Evolutionary conservation across 1,139 yeast species (phyloP).

Genomic region (Taiozyma onychis): DNA sequence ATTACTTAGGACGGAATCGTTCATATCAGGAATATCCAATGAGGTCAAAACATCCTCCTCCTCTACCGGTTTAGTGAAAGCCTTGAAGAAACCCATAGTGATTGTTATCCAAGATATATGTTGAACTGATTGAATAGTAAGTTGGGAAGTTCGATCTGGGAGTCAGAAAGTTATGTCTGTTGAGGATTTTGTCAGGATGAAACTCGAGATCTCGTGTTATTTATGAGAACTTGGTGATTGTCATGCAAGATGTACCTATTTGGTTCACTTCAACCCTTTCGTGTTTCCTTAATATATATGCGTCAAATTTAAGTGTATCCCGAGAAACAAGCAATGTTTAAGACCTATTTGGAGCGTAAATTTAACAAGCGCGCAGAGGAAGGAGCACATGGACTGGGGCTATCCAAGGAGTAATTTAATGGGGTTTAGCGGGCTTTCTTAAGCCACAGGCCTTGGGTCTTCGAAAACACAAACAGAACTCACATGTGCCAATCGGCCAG

Average conservation of each 20-base stretch:
- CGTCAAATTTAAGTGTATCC: neutral
- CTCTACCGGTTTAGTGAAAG: neutral
- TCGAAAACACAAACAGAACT: too few relatives aligned
- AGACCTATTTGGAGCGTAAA: neutral
- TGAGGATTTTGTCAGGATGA: neutral
- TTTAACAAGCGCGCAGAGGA: neutral
- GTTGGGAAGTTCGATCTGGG: neutral
- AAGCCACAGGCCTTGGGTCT: too few relatives aligned
- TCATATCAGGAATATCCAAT: neutral
- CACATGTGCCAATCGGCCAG: too few relatives aligned
- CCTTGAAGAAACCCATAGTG: constrained; percentile 11
- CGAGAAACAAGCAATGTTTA: neutral
- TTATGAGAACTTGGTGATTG: neutral
- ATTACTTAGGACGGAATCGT: constrained; percentile 3
- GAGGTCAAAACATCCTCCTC: neutral
- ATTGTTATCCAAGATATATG: neutral
- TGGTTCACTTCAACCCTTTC: neutral
- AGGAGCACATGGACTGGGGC: too few relatives aligned
- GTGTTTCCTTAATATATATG: neutral
- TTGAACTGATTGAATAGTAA: neutral
- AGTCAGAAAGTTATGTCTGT: neutral
- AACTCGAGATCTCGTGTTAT: neutral
- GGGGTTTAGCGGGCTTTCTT: neutral
- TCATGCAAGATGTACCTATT: neutral
- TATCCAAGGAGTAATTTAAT: too few relatives aligned